Percentiles rank a stretch among this genome's conserved stretches.
These are phyloP conservation scores for Geranium brycei DNA, from an alignment of 345 rosid genomes.

Conservation along the genomic window DNA sequence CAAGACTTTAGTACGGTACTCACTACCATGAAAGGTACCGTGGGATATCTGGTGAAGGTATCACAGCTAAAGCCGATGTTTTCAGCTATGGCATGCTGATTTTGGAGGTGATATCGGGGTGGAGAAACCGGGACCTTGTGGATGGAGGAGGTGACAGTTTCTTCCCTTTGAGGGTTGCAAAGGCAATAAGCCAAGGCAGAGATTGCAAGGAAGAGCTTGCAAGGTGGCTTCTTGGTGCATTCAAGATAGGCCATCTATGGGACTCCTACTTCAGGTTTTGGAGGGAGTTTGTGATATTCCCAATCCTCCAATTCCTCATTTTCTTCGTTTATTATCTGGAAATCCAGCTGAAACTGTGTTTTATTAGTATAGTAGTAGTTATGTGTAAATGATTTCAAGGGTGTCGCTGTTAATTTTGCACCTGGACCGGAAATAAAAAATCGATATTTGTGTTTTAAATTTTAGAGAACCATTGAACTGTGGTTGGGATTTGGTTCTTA, in stretches of 20 bases:
- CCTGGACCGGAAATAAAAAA: no score
- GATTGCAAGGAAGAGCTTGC: constrained; percentile 8
- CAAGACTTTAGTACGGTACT: constrained; percentile 5
- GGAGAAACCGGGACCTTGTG: constrained; percentile 5
- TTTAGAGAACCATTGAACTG: no score
- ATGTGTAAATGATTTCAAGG: no score
- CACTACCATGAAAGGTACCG: constrained; percentile 8
- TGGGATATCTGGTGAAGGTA: neutral
- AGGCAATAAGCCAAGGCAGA: neutral
- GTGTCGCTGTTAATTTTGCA: no score
- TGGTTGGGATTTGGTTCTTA: no score
- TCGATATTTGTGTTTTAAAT: no score
- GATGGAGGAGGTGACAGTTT: neutral
- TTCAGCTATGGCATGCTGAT: constrained; percentile 17
- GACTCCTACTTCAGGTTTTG: constrained; percentile 1
- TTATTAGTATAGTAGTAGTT: no score
- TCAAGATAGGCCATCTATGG: constrained; percentile 9
- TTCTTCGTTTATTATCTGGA: neutral
- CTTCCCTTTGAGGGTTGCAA: neutral
- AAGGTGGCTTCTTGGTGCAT: constrained; percentile 11
- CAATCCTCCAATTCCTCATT: constrained; percentile 4
- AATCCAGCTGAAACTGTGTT: no score
- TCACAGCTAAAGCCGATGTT: constrained; percentile 15
- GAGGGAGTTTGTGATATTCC: neutral
- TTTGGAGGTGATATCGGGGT: constrained; percentile 11